Percentiles rank a stretch among this genome's conserved stretches.
Conservation (phyloP, 140 eudicot genomes). For the Stevia rebaudiana region DNA sequence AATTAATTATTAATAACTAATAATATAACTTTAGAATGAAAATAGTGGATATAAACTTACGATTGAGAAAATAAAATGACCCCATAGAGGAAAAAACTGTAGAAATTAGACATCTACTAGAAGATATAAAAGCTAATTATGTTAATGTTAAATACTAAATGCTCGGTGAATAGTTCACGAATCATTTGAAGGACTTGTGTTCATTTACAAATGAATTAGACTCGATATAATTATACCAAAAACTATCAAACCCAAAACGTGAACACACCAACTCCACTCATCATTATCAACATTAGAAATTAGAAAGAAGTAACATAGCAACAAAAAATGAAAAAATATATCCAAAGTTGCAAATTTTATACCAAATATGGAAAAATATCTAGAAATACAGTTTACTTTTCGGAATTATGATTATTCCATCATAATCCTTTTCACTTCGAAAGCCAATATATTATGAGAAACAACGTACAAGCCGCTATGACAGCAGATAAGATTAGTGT, state of each 20-base stretch:
- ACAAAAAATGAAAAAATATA: slow-evolving; percentile 6
- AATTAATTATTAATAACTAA: too few relatives aligned
- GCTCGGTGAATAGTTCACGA: background rate
- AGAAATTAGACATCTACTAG: too few relatives aligned
- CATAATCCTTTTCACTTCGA: slow-evolving; percentile 44
- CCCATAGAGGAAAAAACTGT: too few relatives aligned
- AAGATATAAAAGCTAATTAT: too few relatives aligned
- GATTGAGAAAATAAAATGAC: too few relatives aligned
- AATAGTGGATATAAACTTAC: too few relatives aligned
- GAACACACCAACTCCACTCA: background rate
- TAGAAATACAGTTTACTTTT: slow-evolving; percentile 3
- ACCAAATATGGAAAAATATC: slow-evolving; percentile 31
- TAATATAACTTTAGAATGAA: too few relatives aligned
- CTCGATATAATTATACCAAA: background rate
- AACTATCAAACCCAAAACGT: background rate
- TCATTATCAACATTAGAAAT: too few relatives aligned
- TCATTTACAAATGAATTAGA: background rate
- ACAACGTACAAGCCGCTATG: slow-evolving; percentile 79
- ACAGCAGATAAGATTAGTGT: slow-evolving; percentile 73
- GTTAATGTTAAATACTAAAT: too few relatives aligned
- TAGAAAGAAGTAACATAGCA: background rate
- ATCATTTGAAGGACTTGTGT: background rate
- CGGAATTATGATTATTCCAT: background rate
- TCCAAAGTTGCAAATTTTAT: slow-evolving; percentile 9
- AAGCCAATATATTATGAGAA: slow-evolving; percentile 78